phyloP scores from a whole-genome alignment of 2,329 filamentous ascomycete species.

The Cercospora brassicicola region DNA sequence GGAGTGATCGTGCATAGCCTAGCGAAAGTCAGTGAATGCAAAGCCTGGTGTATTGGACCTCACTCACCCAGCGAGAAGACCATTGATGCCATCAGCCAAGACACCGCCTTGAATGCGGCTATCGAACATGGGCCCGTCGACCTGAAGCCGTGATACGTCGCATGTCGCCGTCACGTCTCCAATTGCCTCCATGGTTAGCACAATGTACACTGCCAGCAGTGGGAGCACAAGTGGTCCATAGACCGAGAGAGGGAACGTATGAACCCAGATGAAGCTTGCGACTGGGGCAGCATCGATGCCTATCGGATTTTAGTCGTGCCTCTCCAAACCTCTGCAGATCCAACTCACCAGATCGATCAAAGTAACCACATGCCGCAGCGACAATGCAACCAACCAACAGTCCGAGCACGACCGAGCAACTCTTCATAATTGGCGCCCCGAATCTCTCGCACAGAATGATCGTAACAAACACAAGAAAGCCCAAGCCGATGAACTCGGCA shows the following conservation, averaged over 20 bases:
- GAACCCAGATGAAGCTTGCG: conserved; percentile 74
- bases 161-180: conserved; percentile 61
- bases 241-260: conserved; percentile 70
- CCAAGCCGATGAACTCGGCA: conserved; percentile 74
- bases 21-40: background rate
- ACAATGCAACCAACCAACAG: conserved; percentile 76
- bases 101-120: conserved; percentile 77
- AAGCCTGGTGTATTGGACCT: too few species aligned
- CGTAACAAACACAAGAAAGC: conserved; percentile 75
- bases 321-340: background rate
- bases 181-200: conserved; percentile 76
- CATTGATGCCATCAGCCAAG: conserved; percentile 68
- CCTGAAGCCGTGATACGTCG: conserved; percentile 74
- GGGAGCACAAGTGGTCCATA: conserved; percentile 75
- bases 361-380: conserved; percentile 75
- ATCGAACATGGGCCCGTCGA: conserved; percentile 70
- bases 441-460: conserved; percentile 81
- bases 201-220: conserved; percentile 62
- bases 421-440: conserved; percentile 82
- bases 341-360: conserved; percentile 56
- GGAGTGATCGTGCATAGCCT: conserved; percentile 73
- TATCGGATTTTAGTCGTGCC: conserved; percentile 65
- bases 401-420: conserved; percentile 71
- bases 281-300: conserved; percentile 70
- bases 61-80: conserved; percentile 62